phyloP scores from a whole-genome alignment of 177 flowering plant species.

The Vitis hybrid region DNA sequence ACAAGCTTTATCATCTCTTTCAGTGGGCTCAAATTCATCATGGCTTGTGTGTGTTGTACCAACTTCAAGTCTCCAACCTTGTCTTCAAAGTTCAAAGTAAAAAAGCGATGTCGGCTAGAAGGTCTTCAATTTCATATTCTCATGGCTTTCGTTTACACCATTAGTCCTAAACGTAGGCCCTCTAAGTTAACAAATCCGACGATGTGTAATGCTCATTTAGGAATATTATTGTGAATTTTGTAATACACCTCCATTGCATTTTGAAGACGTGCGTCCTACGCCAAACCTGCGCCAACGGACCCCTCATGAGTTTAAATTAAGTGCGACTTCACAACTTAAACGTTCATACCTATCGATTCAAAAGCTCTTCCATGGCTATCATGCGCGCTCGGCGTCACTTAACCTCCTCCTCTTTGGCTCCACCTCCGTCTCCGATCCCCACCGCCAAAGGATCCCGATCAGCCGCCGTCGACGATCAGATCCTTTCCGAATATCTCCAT shows the following conservation, averaged over 20 bases:
- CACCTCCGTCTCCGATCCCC: conserved; percentile 64
- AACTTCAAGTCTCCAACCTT: too few relatives aligned
- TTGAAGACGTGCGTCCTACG: conserved; percentile 9
- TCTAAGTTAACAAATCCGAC: too few relatives aligned
- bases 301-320: neutral
- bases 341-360: too few relatives aligned
- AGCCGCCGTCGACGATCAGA: conserved; percentile 42
- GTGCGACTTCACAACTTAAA: too few relatives aligned
- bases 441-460: conserved; percentile 53
- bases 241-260: neutral
- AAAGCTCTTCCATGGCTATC: conserved; percentile 7
- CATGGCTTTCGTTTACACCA: too few relatives aligned
- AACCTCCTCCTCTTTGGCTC: conserved; percentile 10
- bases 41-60: too few relatives aligned
- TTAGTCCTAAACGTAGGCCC: too few relatives aligned
- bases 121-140: too few relatives aligned
- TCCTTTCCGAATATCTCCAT: conserved; percentile 37
- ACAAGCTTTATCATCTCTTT: too few relatives aligned
- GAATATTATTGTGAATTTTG: neutral
- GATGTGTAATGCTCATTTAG: neutral
- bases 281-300: conserved; percentile 2
- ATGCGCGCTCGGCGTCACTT: conserved; percentile 4
- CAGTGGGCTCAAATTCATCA: too few relatives aligned
- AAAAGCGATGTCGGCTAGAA: too few relatives aligned
- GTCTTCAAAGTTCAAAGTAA: too few relatives aligned